Base-by-base conservation (phyloP, 1,284 basidiomycete species). In the Amylostereum chailletii region DNA sequence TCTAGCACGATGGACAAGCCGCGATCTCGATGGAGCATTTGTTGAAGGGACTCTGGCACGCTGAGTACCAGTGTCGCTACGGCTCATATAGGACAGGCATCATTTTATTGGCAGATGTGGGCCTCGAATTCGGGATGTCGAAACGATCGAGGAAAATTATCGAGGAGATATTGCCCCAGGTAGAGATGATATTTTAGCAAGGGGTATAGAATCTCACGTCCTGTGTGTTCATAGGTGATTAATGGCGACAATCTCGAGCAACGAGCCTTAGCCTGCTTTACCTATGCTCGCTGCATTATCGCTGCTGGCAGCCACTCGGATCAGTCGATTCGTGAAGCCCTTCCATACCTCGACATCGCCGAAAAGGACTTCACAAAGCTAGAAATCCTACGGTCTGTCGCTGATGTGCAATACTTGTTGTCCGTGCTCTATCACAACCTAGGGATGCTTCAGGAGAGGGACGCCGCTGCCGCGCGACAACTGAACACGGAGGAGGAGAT, bases 111-210 rank as follows among this genome's bases (percentile, higher is more conserved):
- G 87, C 88, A 2, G 88, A 90, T 58, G 66, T 87, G 50, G 79
- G 80, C 4, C 66, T 90, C 19, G 84, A 89, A 57, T 84, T 86
- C 60, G 83, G 80, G 10, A 79, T 90, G 76, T 76, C 83, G 19
- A 75, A 76, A 58, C 74, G 78, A 55, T 80, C 77, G 53, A 71
- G 68, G 53, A 74, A 71, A 50, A 72, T 89, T 48, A 58, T 90
- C 41, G 82, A 88, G 46, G 86, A 86, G 55, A 77, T 89, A 43
- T 75, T 90, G 72, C 86, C 88, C 30, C 88, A 90, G 69, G 87
- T 83, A 51, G 66, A 49, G 7, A 19, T 32, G 42, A 27, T 19
- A 19, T 19, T 19, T 1, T 19, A 19, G 19, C 19, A 19, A 19
- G 19, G 19, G 19, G 19, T 19, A 19, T 19, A 19, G 19, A 19